Base-by-base conservation (phyloP, 345 rosid genomes). In the Dipteronia dyeriana region DNA sequence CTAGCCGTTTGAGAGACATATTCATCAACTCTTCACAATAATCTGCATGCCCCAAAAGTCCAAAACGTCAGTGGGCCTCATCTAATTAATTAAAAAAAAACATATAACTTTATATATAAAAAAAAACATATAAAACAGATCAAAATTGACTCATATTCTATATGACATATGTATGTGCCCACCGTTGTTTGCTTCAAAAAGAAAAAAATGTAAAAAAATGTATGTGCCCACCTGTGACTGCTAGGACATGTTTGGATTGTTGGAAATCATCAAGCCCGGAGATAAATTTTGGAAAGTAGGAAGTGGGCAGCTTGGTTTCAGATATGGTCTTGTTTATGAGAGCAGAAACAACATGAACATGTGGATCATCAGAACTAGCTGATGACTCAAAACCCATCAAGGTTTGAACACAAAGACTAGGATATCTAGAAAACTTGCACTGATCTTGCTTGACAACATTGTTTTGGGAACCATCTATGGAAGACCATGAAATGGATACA, bases 291-390 rank as follows among this genome's bases (percentile, higher is more conserved):
- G 25, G 38, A 70, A 87, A 87, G 81, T 78, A 86, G 16, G 85
- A 80, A 26, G 49, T 26, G 5, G 83, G 86, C 11, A 86, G 49
- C 29, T 59, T 74, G 73, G 90, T 83, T 78, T 89, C 94, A 1
- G 68, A 79, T 17, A 94, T 83, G 5, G 93, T 90, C 79, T 83
- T 91, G 84, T 89, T 87, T 47, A 94, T 79, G 13, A 92, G 92
- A 51, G 82, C 85, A 47, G 91, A 83, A 38, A 88, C 65, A 26
- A 89, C 4, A 76, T 86, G 85, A 1, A 61, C 77, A 25, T 75
- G 79, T 17, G 38, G 72, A 73, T 38, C 14, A 14, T 73, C 29
- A 9, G 9, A 7, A 2, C 45, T 41, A 41, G 45, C 45, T 19
- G 56, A 41, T 56, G 79, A 75, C 39, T 66, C 78, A 64, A 82